A percentile compares a stretch with the other conserved stretches of the same genome.
Evolutionary conservation across 208 protist genomes (phyloP).

Genomic region (Leishmania martiniquensis): DNA sequence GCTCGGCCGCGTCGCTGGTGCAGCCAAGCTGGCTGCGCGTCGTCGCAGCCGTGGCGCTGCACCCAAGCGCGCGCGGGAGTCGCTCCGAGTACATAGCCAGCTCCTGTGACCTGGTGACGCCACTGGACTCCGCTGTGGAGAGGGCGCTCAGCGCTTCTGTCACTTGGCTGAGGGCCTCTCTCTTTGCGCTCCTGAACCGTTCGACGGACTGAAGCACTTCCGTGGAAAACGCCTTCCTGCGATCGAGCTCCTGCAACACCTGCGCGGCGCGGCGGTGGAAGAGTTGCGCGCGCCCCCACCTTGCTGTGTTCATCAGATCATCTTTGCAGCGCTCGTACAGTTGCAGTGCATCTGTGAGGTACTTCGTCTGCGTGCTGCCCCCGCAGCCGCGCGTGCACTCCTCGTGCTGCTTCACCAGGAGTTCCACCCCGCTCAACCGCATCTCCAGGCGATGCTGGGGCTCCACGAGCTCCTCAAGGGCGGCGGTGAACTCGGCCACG

Average conservation of each 20-base stretch:
- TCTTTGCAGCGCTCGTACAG: conserved; percentile 5
- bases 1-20: background rate
- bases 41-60: background rate
- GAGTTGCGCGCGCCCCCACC: conserved; percentile 1
- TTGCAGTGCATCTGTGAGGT: background rate
- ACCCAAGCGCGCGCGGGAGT: background rate
- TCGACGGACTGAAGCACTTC: conserved; percentile 2
- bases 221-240: background rate
- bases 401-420: conserved; percentile 4
- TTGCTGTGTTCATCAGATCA: background rate
- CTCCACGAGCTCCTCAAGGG: conserved; percentile 12
- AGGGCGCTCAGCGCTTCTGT: background rate
- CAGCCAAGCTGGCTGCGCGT: background rate
- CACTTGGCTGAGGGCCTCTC: background rate
- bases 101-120: conserved; percentile 2
- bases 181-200: background rate
- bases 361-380: background rate
- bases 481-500: conserved; percentile 8
- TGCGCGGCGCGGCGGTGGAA: conserved; percentile 6
- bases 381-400: background rate
- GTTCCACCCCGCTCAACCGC: background rate
- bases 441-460: conserved; percentile 1
- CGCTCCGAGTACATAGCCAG: conserved; percentile 7
- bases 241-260: conserved; percentile 3
- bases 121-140: background rate